phyloP scores from a whole-genome alignment of 306 rosid species.

The Cicer chorassanicum region DNA sequence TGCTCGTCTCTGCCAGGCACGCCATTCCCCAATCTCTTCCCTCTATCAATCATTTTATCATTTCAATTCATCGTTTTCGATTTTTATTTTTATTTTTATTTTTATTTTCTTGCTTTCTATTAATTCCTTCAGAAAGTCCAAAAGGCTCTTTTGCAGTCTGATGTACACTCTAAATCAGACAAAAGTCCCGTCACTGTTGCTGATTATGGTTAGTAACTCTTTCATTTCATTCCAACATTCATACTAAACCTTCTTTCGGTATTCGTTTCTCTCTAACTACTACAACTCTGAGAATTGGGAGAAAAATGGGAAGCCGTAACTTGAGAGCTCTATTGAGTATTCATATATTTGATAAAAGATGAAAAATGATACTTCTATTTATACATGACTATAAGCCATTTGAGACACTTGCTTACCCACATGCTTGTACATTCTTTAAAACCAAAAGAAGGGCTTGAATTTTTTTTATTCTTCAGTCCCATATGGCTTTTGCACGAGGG shows the following conservation, averaged over 20 bases:
- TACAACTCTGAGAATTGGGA: too few species aligned
- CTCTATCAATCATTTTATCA: not conserved
- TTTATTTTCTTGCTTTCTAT: slow-evolving; percentile 13
- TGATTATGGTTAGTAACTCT: slow-evolving; percentile 66
- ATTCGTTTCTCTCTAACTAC: too few species aligned
- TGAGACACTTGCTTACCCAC: too few species aligned
- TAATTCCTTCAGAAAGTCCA: slow-evolving; percentile 73
- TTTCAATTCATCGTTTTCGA: not conserved
- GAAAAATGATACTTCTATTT: too few species aligned
- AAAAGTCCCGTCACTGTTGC: slow-evolving; percentile 97
- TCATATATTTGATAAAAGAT: too few species aligned
- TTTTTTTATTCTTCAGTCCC: not conserved
- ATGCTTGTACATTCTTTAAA: too few species aligned
- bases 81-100: slow-evolving; percentile 33
- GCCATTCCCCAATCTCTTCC: not conserved
- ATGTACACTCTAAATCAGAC: slow-evolving; percentile 90
- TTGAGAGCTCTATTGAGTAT: too few species aligned
- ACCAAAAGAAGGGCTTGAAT: not conserved
- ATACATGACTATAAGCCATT: too few species aligned
- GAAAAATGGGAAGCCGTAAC: too few species aligned
- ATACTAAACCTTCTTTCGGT: not conserved
- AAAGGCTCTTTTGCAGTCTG: slow-evolving; percentile 80
- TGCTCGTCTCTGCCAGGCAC: slow-evolving; percentile 87
- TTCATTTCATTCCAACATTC: not conserved
- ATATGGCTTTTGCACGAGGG: not conserved